Percentiles rank a stretch among this genome's conserved stretches.
Conservation (phyloP, 371 early-diverging fungal genomes). For the Mortierella sp. region DNA sequence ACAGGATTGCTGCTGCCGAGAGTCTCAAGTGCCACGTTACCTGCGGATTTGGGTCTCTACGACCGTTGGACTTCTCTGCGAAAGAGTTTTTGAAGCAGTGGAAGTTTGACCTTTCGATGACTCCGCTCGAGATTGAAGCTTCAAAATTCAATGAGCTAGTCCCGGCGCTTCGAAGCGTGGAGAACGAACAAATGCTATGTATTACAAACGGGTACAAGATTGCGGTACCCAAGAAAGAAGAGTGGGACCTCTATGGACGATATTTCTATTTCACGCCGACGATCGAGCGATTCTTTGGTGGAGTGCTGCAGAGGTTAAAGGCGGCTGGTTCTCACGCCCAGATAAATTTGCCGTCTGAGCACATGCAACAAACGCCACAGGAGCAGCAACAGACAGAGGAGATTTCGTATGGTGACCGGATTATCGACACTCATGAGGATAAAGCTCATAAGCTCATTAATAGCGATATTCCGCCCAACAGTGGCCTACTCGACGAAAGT, state of each 20-base stretch:
- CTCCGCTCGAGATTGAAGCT: constrained; percentile 6
- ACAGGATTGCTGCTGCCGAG: constrained; percentile 10
- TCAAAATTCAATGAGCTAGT: constrained; percentile 16
- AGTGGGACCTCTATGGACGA: constrained; percentile 36
- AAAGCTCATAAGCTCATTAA: constrained; percentile 10
- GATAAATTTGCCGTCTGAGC: not conserved
- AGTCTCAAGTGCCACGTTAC: constrained; percentile 28
- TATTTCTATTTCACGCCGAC: constrained; percentile 30
- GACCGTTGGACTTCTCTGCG: constrained; percentile 35
- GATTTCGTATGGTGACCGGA: no score
- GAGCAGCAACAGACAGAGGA: not conserved
- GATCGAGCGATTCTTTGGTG: constrained; percentile 11
- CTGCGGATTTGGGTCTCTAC: constrained; percentile 33
- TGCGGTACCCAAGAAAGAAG: constrained; percentile 14
- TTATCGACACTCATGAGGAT: no score
- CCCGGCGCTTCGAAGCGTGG: constrained; percentile 6
- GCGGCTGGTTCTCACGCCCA: not conserved
- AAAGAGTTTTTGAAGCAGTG: constrained; percentile 35
- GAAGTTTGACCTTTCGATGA: constrained; percentile 30
- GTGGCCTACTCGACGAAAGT: not conserved
- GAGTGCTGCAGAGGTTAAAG: constrained; percentile 1
- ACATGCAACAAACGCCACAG: not conserved
- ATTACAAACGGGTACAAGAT: constrained; percentile 35
- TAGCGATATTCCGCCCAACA: constrained; percentile 11
- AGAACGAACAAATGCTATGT: constrained; percentile 22